These are phyloP conservation scores for Rhododendron mucronatum DNA, from an alignment of 148 eudicot genomes.

Conservation along the genomic window DNA sequence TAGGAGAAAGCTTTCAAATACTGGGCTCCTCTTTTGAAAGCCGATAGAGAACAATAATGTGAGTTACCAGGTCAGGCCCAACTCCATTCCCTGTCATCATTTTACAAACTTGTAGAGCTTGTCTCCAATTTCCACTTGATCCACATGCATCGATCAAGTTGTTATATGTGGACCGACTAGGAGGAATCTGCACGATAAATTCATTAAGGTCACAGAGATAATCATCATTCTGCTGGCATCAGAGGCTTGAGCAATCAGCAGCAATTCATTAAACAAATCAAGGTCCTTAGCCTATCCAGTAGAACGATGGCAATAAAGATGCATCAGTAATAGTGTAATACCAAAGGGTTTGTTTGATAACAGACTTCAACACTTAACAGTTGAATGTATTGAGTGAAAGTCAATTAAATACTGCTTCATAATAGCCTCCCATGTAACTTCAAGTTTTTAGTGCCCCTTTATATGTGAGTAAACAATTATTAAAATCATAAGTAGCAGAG, in stretches of 20 bases:
- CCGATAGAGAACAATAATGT: constrained; percentile 74
- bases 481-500: not conserved
- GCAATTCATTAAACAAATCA: not conserved
- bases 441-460: not conserved
- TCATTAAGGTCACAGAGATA: not conserved
- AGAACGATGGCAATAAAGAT: not conserved
- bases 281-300: not conserved
- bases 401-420: not conserved
- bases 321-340: not conserved
- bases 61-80: constrained; percentile 95
- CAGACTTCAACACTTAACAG: not conserved
- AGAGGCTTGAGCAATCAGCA: constrained; percentile 31
- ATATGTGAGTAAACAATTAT: not conserved
- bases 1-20: constrained; percentile 83
- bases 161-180: constrained; percentile 83
- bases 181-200: constrained; percentile 64
- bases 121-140: constrained; percentile 94
- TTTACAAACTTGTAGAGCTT: constrained; percentile 83
- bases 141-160: constrained; percentile 95
- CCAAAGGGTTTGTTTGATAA: not conserved
- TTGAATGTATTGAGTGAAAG: not conserved
- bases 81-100: constrained; percentile 95
- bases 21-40: constrained; percentile 80
- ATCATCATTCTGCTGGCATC: not conserved
- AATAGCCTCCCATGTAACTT: not conserved